phyloP scores from a whole-genome alignment of 1,284 basidiomycete species.

The Ganoderma meredithae region DNA sequence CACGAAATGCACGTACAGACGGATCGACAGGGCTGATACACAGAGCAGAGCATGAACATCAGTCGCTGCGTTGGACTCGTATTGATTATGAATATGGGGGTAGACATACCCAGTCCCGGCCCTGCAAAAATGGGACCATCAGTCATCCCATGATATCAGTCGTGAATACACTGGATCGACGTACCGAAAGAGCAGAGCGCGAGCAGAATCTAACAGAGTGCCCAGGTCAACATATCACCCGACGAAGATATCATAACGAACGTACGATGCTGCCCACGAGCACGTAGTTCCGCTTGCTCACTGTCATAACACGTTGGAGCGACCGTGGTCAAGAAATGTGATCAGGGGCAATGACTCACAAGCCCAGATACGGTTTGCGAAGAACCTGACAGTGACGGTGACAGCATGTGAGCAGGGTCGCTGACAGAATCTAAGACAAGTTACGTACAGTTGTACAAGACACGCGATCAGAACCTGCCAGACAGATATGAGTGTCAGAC shows the following conservation, averaged over 20 bases:
- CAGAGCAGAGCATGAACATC: background rate
- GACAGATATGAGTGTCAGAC: background rate
- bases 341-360: background rate
- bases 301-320: background rate
- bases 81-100: background rate
- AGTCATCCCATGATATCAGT: background rate
- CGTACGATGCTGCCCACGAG: background rate
- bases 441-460: background rate
- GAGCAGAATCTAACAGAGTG: background rate
- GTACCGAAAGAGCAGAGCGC: slow-evolving; percentile 1
- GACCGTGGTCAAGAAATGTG: background rate
- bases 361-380: background rate
- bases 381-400: background rate
- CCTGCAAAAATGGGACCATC: background rate
- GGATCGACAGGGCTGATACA: background rate
- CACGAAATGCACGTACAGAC: background rate
- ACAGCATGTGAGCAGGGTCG: background rate
- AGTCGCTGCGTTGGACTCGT: background rate
- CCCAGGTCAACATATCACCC: background rate
- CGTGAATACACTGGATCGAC: background rate
- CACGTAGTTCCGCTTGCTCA: background rate
- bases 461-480: background rate
- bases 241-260: background rate
- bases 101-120: background rate
- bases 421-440: background rate